A percentile compares a stretch with the other conserved stretches of the same genome.
phyloP scores from a whole-genome alignment of 192 early-diverging fungal genomes.

The Backusella tuberculispora region DNA sequence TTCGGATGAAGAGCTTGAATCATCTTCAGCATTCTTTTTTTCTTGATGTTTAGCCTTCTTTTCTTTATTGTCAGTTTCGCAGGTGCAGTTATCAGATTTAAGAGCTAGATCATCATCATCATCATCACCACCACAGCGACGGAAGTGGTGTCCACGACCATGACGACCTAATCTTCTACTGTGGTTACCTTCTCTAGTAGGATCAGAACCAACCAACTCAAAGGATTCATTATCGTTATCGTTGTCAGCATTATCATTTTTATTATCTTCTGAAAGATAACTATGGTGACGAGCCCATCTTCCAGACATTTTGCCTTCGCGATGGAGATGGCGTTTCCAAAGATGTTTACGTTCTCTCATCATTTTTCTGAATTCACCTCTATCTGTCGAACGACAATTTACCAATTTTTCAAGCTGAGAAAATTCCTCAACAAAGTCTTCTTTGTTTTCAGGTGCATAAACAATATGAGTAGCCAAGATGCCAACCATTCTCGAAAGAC shows the following conservation, averaged over 20 bases:
- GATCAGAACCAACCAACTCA: background rate
- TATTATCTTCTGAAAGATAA: background rate
- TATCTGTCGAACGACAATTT: background rate
- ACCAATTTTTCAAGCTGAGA: background rate
- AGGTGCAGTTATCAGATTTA: background rate
- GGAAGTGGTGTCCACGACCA: background rate
- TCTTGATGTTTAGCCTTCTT: background rate
- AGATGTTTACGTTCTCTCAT: background rate
- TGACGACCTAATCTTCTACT: background rate
- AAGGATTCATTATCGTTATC: background rate
- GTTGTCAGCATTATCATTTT: background rate
- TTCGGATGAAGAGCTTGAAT: background rate
- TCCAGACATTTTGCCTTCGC: background rate
- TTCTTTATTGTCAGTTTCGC: background rate
- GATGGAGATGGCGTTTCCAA: background rate
- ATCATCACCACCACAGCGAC: background rate
- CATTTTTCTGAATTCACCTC: background rate
- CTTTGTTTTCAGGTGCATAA: background rate
- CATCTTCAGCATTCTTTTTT: background rate
- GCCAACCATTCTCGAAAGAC: background rate
- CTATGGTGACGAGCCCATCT: background rate
- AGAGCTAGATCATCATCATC: background rate
- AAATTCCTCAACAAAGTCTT: background rate
- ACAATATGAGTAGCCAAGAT: background rate
- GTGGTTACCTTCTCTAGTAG: background rate